Evolutionary conservation across 129 eudicot species (phyloP).

Genomic region (Rutidosis leptorrhynchoides): DNA sequence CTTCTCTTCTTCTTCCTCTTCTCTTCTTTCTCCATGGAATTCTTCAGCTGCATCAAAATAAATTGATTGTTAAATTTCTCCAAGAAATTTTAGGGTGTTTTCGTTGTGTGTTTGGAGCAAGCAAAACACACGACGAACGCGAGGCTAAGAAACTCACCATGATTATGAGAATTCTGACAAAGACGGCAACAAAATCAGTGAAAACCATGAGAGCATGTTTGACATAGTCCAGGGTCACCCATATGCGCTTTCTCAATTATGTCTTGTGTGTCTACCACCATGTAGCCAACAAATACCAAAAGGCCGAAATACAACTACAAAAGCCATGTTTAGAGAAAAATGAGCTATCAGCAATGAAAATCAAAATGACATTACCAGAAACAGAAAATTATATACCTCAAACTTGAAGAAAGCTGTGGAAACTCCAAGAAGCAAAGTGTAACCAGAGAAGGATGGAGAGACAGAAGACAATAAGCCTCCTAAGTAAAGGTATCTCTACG

Average conservation of each 20-base stretch:
- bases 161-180: constrained; percentile 74
- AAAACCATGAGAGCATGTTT: constrained; percentile 82
- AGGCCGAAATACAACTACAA: constrained; percentile 84
- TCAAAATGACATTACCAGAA: no score
- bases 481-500: constrained; percentile 60
- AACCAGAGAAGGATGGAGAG: constrained; percentile 74
- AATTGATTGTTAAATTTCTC: not conserved
- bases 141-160: constrained; percentile 50
- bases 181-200: constrained; percentile 77
- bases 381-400: constrained; percentile 43
- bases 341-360: no score
- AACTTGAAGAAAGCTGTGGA: constrained; percentile 49
- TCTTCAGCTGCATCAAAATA: constrained; percentile 53
- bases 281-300: constrained; percentile 79
- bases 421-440: constrained; percentile 65
- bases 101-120: no score
- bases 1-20: constrained; percentile 77
- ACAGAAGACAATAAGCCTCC: constrained; percentile 65
- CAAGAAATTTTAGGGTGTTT: not conserved
- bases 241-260: constrained; percentile 86
- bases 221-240: constrained; percentile 83
- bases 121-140: not conserved
- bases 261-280: constrained; percentile 79
- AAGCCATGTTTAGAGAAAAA: no score
- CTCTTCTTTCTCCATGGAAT: constrained; percentile 64